Evolutionary conservation across 2,329 filamentous ascomycete genomes (phyloP), one percentile per base, ranked within the genome.

Genomic region (Clonostachys rhizophaga): DNA sequence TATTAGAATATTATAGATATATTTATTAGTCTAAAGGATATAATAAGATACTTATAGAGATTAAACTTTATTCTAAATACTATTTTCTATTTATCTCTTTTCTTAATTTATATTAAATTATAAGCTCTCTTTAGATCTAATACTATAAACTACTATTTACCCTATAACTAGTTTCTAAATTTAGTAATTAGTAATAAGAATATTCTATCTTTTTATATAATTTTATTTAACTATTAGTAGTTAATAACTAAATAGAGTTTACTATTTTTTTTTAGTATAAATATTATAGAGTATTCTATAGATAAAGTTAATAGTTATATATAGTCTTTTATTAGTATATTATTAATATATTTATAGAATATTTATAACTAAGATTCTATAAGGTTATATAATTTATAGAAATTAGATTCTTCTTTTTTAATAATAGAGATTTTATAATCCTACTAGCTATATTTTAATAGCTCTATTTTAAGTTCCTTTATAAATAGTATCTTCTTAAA

Each of bases 41-140:
- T 59, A 10, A 71, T 56, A 36, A 58, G 39, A 37, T 58, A 70
- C 49, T 71, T 45, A 48, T 53, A 70, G 5, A 54, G 48, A 37
- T 60, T 53, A 49, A 60, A 68, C 24, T 55, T 44, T 2, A 54
- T 67, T 16, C 47, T 20, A 47, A 69, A 71, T 1, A 55, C 55
- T 16, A 52, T 68, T 48, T 62, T 66, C 55, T 51, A 66, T 49
- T 67, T 52, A 35, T 69, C 47, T 6, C 9, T 3, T 39, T 39
- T 3, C 18, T 50, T 53, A 17, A 70, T 67, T 10, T 52, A 33
- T 2, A 69, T 59, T 2, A 54, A 39, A 40, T 70, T 57, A 52
- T 64, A 70, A 5, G 40, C 47, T 48, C 42, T 30, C 34, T 54
- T 52, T 13, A 58, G 43, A 34, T 59, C 17, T 5, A 58, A 13